A percentile compares a stretch with the other conserved stretches of the same genome.
phyloP scores from a whole-genome alignment of 2,329 filamentous ascomycete species.

The Colletotrichum tabaci region DNA sequence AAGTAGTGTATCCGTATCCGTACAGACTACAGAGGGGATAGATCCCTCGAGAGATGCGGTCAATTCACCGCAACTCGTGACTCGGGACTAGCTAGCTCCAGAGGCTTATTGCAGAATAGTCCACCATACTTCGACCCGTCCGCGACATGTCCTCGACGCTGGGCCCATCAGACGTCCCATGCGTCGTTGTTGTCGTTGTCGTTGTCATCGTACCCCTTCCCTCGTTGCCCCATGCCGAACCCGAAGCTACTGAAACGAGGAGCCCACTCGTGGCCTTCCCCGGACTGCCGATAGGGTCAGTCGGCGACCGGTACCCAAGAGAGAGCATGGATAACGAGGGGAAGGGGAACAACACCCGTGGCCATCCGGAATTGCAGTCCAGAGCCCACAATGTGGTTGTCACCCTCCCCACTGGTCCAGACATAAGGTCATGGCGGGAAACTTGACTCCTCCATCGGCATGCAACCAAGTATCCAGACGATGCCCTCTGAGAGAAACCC shows the following conservation, averaged over 20 bases:
- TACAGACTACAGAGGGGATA: not conserved
- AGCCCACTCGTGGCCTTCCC: slow-evolving; percentile 35
- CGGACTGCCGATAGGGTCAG: slow-evolving; percentile 40
- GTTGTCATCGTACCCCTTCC: not conserved
- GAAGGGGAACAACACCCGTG: slow-evolving; percentile 26
- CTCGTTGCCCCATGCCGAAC: slow-evolving; percentile 8
- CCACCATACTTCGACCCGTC: not conserved
- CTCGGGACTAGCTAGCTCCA: no score
- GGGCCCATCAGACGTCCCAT: slow-evolving; percentile 27
- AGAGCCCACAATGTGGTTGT: slow-evolving; percentile 12
- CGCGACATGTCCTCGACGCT: slow-evolving; percentile 12
- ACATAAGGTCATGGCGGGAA: not conserved
- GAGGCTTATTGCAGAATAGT: not conserved
- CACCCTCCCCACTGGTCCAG: slow-evolving; percentile 4
- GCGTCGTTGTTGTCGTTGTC: not conserved
- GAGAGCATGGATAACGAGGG: slow-evolving; percentile 10
- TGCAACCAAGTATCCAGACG: not conserved
- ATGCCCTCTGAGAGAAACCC: slow-evolving; percentile 7
- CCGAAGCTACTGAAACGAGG: slow-evolving; percentile 37
- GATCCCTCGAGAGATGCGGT: not conserved
- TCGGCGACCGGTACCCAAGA: slow-evolving; percentile 6
- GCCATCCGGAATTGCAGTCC: slow-evolving; percentile 37
- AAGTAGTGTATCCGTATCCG: no score
- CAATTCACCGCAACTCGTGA: not conserved
- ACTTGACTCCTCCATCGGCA: not conserved